Base-by-base conservation (phyloP, 371 early-diverging fungal genomes). In the Dichotomocladium elegans region DNA sequence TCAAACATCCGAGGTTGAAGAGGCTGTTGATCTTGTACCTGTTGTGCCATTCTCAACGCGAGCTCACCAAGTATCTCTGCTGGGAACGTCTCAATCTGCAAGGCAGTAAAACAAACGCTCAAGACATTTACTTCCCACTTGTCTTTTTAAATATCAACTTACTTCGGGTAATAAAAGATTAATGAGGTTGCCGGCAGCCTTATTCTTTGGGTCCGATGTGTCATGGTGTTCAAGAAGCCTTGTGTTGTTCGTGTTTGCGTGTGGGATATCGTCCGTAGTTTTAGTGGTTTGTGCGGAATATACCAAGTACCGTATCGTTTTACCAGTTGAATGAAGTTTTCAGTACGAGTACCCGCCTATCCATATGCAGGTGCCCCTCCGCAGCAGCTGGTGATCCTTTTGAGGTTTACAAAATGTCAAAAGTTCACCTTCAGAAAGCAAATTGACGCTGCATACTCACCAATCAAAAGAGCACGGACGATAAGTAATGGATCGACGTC, bases 1-100 rank as follows among this genome's bases (percentile, higher is more conserved):
- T 79, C 72, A 42, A 80, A 73, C 19, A 73, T 26, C 8, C 69
- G 64, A 7, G 71, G 55, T 29, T 74, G 76, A 14, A 79, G 50
- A 1, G 64, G 50, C 0, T 63, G 61, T n/a, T 68, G 67, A 26
- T 70, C 8, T 0, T 63, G 22, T 3, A 75, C 50, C 8, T 47
- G 31, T 7, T 55, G 35, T 2, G 55, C 50, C 7, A 72, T 59
- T 11, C 40, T 30, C 1, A 41, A 47, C 10, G 53, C 67, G n/a
- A 54, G 35, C 12, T 53, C 52, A 24, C 51, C 35, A 8, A 75
- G 28, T 3, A 51, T 24, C 1, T 35, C 27, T 3, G 29, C 26
- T 3, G 66, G 52, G 3, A 75, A 49, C 4, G 47, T 35, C 10
- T 75, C 76, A 30, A 75, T 49, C 71, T 74, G 49, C 8, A 21